Percentiles rank a stretch among this genome's conserved stretches.
Evolutionary conservation across 2,329 filamentous ascomycete species (phyloP).

Genomic region (Colletotrichum liriopes): DNA sequence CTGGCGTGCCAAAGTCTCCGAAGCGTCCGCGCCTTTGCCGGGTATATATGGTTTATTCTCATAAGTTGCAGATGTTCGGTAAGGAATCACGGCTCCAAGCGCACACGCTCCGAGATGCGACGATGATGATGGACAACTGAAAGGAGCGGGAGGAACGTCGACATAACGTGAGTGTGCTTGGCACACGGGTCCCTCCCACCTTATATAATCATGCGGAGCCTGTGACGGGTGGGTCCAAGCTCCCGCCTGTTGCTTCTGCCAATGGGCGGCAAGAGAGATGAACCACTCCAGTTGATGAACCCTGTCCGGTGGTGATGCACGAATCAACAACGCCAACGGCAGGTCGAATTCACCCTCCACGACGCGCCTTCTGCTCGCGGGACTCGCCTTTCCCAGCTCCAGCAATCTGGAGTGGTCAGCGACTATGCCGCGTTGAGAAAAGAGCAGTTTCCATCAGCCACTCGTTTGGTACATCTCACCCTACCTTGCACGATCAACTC

Average conservation of each 20-base stretch:
- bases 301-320: neutral
- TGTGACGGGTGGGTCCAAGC: neutral
- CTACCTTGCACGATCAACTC: neutral
- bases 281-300: neutral
- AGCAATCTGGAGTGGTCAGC: neutral
- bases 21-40: neutral
- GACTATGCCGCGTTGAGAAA: neutral
- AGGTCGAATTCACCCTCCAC: neutral
- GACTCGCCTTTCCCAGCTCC: neutral
- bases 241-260: neutral
- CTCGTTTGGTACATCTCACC: neutral
- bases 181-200: no score
- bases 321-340: neutral
- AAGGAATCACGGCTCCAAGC: neutral
- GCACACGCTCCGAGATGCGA: neutral
- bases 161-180: no score
- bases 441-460: neutral
- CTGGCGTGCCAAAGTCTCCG: neutral
- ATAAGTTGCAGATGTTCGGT: neutral
- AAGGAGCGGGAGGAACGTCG: neutral
- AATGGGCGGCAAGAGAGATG: slow-evolving; percentile 1
- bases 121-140: neutral
- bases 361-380: neutral
- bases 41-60: neutral
- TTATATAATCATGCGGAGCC: neutral